Evolutionary conservation across 345 rosid species (phyloP), one percentile per base, ranked within the genome.

Genomic region (Stellera chamaejasme): DNA sequence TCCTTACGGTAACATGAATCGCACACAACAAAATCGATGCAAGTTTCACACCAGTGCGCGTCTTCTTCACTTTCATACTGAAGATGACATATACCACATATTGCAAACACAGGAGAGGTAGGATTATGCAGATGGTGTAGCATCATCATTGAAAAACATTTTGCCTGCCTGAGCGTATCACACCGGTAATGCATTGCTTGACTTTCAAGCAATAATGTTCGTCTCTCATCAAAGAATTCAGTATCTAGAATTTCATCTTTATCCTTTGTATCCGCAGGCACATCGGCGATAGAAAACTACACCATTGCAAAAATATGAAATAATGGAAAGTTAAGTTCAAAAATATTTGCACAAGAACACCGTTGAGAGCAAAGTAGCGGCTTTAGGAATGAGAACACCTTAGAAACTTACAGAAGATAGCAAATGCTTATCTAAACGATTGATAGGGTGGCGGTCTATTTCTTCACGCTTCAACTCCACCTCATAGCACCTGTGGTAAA

Each of bases 101-200:
- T 87, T 0, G 84, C 97, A 75, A 89, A 93, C 15, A 97, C 97
- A 60, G 97, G 99, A 44, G 96, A 96, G 48, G 97, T 89, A 62
- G 99, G 99, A 74, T 89, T 93, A 56, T 93, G 97, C 46, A 93
- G 90, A 76, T 93, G 99, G 81, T 93, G 89, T 43, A 93, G 96
- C 39, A 93, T 85, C 99, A 93, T 93, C 97, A 93, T 93, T n/a
- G 99, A 93, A 16, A 97, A 93, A 73, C 89, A 97, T 58, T 93
- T 93, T 45, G 99, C 99, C 58, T 97, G 88, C 70, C 99, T 82
- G 63, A 94, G 62, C 46, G 97, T 94, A 63, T 94, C 99, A 75
- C 87, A 94, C 68, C 90, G 99, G 73, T 94, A 94, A 76, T 94
- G 99, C 71, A 90, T 94, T 59, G 93, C 99, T 72, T 94, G 96